Base-by-base conservation (phyloP, 768 basidiomycete genomes). In the Tylopilus subfusipes region DNA sequence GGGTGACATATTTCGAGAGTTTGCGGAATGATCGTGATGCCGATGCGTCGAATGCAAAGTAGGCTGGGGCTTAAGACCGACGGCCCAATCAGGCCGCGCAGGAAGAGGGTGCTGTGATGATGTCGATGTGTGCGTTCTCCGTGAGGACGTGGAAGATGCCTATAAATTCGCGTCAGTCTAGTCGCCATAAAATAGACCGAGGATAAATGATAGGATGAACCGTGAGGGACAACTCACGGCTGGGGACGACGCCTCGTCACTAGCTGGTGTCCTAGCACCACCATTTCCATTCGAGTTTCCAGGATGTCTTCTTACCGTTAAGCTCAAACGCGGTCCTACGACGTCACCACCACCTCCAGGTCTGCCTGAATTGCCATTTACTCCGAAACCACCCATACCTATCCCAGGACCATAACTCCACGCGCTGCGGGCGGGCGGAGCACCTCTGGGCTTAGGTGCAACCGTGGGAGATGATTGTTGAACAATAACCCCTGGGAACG, bases 1-100 rank as follows among this genome's bases (percentile, higher is more conserved):
- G 25, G 76, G 77, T 0, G 76, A 72, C 64, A 76, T 74, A 11
- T 67, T 75, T 50, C 72, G 72, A 31, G 75, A 59, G 40, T 67
- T 66, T 40, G 68, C 61, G 14, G 68, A 61, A 59, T 78, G 76
- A 45, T 86, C 82, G 54, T 82, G 82, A 63, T 83, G 80, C 11
- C 83, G 78, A 22, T 73, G 73, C 1, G 78, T 71, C 29, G 78
- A 43, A 58, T 87, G 81, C 25, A 88, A 69, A 13, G 82, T 87
- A 27, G 85, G 84, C 55, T 89, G 85, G 0, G 89, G 82, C 67
- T 86, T 90, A 31, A 93, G 75, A 16, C 89, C 89, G 5, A 93
- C 88, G 18, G 91, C 90, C 91, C 92, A 93, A 67, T 93, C 91
- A 38, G 91, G 91, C 53, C 91, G 79, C 3, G 89, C 74, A 4